Conservation (phyloP, 2,329 filamentous ascomycete genomes). For the Aspergillus cejpii region DNA sequence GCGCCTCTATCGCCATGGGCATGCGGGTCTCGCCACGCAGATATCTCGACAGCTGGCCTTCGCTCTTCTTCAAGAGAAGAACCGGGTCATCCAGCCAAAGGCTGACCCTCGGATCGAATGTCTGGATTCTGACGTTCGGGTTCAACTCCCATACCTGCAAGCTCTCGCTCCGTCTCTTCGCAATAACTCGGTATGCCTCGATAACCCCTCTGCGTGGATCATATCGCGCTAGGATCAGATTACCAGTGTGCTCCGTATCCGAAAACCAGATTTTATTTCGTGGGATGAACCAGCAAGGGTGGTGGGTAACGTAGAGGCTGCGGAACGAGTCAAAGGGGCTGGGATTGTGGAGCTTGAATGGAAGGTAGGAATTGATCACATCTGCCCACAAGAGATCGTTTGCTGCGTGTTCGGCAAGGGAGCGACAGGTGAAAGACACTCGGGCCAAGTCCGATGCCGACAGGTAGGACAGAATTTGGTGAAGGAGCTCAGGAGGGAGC, state of each 20-base stretch:
- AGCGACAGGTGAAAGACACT: conserved; percentile 56
- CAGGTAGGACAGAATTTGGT: conserved; percentile 63
- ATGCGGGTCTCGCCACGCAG: conserved; percentile 45
- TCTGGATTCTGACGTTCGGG: conserved; percentile 60
- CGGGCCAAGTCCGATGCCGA: conserved; percentile 56
- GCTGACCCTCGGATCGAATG: conserved; percentile 62
- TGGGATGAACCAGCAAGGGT: conserved; percentile 78
- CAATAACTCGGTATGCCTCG: conserved; percentile 70
- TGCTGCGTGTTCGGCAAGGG: conserved; percentile 53
- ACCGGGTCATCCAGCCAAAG: conserved; percentile 71
- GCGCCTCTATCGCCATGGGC: conserved; percentile 48
- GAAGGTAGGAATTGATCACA: conserved; percentile 63
- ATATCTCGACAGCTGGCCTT: conserved; percentile 16
- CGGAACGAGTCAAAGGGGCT: conserved; percentile 59
- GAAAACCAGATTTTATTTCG: conserved; percentile 79
- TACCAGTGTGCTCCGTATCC: conserved; percentile 65
- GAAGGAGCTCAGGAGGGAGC: conserved; percentile 69
- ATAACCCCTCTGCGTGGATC: conserved; percentile 67
- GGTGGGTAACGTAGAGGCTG: conserved; percentile 65
- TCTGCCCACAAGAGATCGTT: conserved; percentile 67
- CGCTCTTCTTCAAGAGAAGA: conserved; percentile 47
- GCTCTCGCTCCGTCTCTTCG: conserved; percentile 51
- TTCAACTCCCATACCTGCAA: conserved; percentile 61
- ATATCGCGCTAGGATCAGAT: conserved; percentile 69
- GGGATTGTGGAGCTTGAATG: conserved; percentile 50